Evolutionary conservation across 257 asterid genomes (phyloP).

Genomic region (Przewalskia tangutica): DNA sequence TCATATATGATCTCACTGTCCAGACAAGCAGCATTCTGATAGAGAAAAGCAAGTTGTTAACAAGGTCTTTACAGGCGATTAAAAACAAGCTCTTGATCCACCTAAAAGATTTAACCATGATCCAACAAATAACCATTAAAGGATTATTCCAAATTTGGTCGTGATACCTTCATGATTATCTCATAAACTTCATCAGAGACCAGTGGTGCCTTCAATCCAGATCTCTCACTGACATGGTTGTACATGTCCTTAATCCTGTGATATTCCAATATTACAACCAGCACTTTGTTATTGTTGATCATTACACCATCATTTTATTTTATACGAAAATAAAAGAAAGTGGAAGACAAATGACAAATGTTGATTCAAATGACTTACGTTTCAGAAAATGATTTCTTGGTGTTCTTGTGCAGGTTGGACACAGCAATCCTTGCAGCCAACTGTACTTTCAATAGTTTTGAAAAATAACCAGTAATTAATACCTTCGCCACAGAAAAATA

Average conservation of each 20-base stretch:
- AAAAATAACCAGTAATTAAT: not conserved
- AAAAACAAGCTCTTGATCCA: not conserved
- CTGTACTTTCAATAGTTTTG: constrained; percentile 23
- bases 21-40: constrained; percentile 68
- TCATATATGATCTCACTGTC: constrained; percentile 96
- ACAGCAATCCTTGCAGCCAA: constrained; percentile 99
- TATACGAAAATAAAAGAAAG: not conserved
- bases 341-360: not conserved
- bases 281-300: not conserved
- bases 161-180: constrained; percentile 67
- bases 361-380: constrained; percentile 45
- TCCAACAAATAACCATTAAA: not conserved
- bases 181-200: constrained; percentile 86
- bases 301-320: not conserved
- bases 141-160: not conserved
- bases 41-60: constrained; percentile 2
- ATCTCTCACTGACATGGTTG: constrained; percentile 66
- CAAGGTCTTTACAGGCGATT: not conserved
- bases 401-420: constrained; percentile 91
- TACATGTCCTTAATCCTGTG: constrained; percentile 82
- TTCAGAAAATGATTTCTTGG: constrained; percentile 92
- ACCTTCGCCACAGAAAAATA: not conserved
- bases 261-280: not conserved
- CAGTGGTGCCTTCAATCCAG: constrained; percentile 69
- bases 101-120: not conserved